These are phyloP conservation scores for Penicillium silybi DNA, from an alignment of 495 filamentous ascomycete genomes.

Conservation along the genomic window DNA sequence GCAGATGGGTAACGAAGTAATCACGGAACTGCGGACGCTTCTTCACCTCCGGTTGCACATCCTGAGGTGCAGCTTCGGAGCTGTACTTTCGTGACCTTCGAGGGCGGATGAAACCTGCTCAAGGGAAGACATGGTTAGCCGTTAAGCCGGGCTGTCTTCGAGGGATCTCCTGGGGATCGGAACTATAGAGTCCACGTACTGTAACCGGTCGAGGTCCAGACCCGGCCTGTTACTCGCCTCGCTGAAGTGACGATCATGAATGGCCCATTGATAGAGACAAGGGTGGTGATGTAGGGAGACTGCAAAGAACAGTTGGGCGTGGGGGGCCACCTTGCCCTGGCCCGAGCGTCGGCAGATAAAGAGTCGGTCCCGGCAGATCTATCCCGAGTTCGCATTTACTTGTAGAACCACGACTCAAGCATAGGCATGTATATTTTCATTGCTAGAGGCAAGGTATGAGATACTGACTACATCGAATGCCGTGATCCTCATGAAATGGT, in stretches of 20 bases:
- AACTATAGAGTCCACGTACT: conserved; percentile 30
- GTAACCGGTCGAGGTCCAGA: conserved; percentile 35
- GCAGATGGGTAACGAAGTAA: conserved; percentile 95
- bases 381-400: conserved; percentile 2
- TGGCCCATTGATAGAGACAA: conserved; percentile 30
- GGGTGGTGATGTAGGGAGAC: conserved; percentile 1
- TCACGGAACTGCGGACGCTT: conserved; percentile 73
- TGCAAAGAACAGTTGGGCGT: conserved; percentile 9
- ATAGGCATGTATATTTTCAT: too few species aligned
- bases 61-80: conserved; percentile 13
- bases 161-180: conserved; percentile 5
- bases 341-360: conserved; percentile 32
- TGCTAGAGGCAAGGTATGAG: too few species aligned
- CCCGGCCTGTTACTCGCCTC: conserved; percentile 42
- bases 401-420: too few species aligned
- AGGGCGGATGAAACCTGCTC: conserved; percentile 21
- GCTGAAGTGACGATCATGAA: conserved; percentile 44
- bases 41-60: conserved; percentile 2
- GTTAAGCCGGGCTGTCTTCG: conserved; percentile 1
- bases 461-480: too few species aligned
- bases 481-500: too few species aligned
- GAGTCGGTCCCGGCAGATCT: conserved; percentile 16
- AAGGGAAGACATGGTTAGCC: conserved; percentile 11
- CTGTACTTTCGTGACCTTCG: conserved; percentile 17
- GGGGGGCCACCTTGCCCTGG: conserved; percentile 14